Conservation (phyloP, 805 yeast genomes). For the Metschnikowia reukaufii region DNA sequence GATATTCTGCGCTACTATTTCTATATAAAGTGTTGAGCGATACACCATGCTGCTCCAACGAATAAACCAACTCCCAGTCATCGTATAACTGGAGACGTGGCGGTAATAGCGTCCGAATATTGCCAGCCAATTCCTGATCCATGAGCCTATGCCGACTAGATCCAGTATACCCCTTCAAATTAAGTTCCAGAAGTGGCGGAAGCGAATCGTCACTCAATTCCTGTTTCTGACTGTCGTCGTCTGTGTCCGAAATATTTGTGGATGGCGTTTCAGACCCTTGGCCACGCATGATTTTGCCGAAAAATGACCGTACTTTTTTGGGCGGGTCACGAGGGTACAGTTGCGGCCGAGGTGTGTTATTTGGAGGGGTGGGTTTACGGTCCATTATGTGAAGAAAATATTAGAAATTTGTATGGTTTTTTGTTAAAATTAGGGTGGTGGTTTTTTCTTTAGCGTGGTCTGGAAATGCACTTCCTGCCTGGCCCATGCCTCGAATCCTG, state of each 20-base stretch:
- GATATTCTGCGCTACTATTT: conserved; percentile 47
- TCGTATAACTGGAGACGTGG: conserved; percentile 74
- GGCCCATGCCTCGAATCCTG: too few species aligned
- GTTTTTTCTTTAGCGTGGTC: too few species aligned
- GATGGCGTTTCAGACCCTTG: conserved; percentile 8
- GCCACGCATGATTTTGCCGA: conserved; percentile 12
- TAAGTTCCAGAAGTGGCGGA: conserved; percentile 56
- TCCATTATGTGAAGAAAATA: too few species aligned
- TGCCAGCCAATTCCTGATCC: conserved; percentile 65
- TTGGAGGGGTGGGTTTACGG: neutral
- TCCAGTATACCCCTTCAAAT: conserved; percentile 58
- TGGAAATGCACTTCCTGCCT: too few species aligned
- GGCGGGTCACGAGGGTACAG: conserved; percentile 1
- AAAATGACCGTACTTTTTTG: conserved; percentile 8
- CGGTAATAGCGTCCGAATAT: conserved; percentile 72
- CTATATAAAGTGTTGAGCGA: conserved; percentile 77
- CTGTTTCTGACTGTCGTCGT: neutral
- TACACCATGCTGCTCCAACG: conserved; percentile 91
- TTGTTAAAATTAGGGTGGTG: too few species aligned
- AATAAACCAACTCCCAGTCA: conserved; percentile 75
- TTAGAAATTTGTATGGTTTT: neutral
- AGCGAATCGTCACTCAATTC: conserved; percentile 14
- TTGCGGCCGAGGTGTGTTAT: neutral
- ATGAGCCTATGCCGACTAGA: conserved; percentile 61
- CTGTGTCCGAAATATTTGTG: neutral